Percentiles rank a stretch among this genome's conserved stretches.
Evolutionary conservation across 2,329 filamentous ascomycete genomes (phyloP).

Genomic region (Ceratocystis smalleyi): DNA sequence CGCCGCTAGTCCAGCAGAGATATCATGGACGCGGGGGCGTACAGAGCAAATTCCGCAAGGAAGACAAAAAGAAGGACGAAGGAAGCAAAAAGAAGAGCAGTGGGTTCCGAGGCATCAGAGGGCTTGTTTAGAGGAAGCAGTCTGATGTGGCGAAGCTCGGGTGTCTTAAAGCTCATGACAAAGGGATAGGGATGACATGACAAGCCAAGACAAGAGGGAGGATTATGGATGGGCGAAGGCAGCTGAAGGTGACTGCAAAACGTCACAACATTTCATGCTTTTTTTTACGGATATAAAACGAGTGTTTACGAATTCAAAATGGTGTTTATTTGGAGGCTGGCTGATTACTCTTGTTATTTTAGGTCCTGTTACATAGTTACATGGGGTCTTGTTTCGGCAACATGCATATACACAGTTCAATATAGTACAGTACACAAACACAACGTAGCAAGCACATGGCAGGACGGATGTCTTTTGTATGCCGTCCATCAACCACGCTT

Average conservation of each 20-base stretch:
- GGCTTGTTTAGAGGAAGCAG: slow-evolving; percentile 19
- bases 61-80: slow-evolving; percentile 31
- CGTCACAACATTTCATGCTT: background rate
- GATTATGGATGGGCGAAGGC: background rate
- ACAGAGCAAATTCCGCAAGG: slow-evolving; percentile 24
- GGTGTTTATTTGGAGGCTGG: background rate
- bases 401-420: background rate
- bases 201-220: background rate
- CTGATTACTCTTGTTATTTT: background rate
- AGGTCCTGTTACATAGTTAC: background rate
- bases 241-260: background rate
- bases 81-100: slow-evolving; percentile 26
- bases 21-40: slow-evolving; percentile 12
- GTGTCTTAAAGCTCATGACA: background rate
- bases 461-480: background rate
- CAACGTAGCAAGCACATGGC: background rate
- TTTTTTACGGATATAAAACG: slow-evolving; percentile 1
- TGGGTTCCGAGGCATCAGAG: slow-evolving; percentile 24
- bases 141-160: background rate
- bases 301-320: slow-evolving; percentile 1
- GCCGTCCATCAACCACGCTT: background rate
- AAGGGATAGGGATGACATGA: background rate
- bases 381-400: background rate
- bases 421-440: too few relatives aligned
- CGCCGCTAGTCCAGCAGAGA: slow-evolving; percentile 18